A percentile compares a stretch with the other conserved stretches of the same genome.
Evolutionary conservation across 2,329 filamentous ascomycete species (phyloP).

Genomic region (Epichloe uncinata): DNA sequence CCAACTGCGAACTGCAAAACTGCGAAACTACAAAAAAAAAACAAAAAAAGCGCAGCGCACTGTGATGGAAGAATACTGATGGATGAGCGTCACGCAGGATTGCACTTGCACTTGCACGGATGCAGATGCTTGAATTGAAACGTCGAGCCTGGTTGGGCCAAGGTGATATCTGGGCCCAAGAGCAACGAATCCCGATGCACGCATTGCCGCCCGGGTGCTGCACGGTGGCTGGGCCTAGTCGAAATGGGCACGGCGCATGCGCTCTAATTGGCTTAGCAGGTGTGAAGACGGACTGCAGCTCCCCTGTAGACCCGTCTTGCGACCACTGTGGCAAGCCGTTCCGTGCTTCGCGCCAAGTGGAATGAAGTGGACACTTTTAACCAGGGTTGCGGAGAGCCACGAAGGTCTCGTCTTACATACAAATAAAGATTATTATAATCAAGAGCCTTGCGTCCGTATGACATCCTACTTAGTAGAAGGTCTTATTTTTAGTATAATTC

Average conservation of each 20-base stretch:
- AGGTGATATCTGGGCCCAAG: not conserved
- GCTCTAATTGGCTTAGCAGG: slow-evolving; percentile 24
- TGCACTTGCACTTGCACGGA: not conserved
- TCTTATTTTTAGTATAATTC: no score
- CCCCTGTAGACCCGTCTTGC: not conserved
- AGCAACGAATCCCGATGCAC: slow-evolving; percentile 18
- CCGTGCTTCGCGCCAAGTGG: not conserved
- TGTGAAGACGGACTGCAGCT: not conserved
- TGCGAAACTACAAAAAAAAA: no score
- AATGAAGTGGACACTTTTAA: not conserved
- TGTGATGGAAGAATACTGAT: not conserved
- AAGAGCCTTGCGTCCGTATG: no score
- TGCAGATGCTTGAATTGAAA: not conserved
- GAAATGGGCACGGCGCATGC: slow-evolving; percentile 22
- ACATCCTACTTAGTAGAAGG: no score
- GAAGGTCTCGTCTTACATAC: no score
- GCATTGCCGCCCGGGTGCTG: slow-evolving; percentile 32
- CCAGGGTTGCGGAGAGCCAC: no score
- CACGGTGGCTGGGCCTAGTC: slow-evolving; percentile 11
- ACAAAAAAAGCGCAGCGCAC: not conserved
- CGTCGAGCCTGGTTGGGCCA: no score
- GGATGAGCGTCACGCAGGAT: not conserved
- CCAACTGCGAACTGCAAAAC: not conserved
- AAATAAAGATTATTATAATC: no score
- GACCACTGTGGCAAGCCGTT: not conserved